A percentile compares a stretch with the other conserved stretches of the same genome.
Conservation (phyloP, 768 basidiomycete genomes). For the Boletus edulis region DNA sequence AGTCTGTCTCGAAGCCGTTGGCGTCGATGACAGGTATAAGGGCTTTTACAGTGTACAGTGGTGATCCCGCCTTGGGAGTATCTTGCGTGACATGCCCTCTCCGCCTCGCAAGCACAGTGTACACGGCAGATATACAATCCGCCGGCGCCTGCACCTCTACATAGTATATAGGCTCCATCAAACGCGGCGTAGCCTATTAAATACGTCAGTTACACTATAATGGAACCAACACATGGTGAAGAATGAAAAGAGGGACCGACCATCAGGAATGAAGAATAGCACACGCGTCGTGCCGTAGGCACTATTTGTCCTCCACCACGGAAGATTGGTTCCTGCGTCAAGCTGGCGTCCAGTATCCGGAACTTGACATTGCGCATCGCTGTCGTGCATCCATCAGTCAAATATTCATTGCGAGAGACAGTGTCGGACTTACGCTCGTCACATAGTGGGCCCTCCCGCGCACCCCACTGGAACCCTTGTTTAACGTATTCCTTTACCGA, state of each 20-base stretch:
- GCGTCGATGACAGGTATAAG: constrained; percentile 98
- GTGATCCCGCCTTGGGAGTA: constrained; percentile 96
- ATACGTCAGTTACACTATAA: background rate
- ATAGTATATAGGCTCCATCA: constrained; percentile 98
- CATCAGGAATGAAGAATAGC: constrained; percentile 99
- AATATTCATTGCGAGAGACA: background rate
- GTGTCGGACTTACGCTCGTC: constrained; percentile 86
- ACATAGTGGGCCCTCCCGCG: constrained; percentile 94
- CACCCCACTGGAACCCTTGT: constrained; percentile 99
- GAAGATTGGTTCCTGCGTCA: constrained; percentile 96
- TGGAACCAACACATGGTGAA: background rate
- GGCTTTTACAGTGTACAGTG: constrained; percentile 96
- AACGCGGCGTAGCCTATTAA: constrained; percentile 83
- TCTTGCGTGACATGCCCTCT: constrained; percentile 99
- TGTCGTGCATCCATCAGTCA: constrained; percentile 30
- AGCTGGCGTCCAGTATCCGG: constrained; percentile 86
- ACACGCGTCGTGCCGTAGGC: constrained; percentile 96
- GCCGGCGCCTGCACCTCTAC: constrained; percentile 99
- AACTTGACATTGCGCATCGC: constrained; percentile 99
- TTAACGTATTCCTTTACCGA: constrained; percentile 94
- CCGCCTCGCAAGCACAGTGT: constrained; percentile 96
- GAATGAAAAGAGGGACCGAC: constrained; percentile 44
- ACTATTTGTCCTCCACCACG: constrained; percentile 98
- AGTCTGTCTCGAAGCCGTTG: constrained; percentile 97
- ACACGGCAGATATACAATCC: constrained; percentile 97